phyloP scores from a whole-genome alignment of 257 asterid species.

The Verbascum thapsus region DNA sequence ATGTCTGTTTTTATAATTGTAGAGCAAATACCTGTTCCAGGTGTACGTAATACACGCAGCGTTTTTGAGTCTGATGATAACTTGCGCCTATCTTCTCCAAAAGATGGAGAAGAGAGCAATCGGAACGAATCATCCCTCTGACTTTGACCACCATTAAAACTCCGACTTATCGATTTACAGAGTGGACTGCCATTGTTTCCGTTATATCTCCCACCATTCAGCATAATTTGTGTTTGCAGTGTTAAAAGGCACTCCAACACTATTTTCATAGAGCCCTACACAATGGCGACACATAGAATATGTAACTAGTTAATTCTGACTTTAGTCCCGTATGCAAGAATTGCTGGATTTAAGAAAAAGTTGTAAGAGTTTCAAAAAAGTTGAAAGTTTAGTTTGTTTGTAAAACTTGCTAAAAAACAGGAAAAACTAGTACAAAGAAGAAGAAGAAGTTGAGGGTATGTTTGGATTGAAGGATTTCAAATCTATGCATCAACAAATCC shows the following conservation, averaged over 20 bases:
- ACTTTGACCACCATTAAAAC: constrained; percentile 31
- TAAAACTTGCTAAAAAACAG: too few relatives aligned
- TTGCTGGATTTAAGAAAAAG: too few relatives aligned
- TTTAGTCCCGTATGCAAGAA: too few relatives aligned
- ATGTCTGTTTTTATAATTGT: too few relatives aligned
- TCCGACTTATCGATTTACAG: constrained; percentile 44
- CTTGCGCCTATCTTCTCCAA: constrained; percentile 53
- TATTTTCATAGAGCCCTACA: constrained; percentile 77
- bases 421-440: too few relatives aligned
- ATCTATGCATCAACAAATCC: too few relatives aligned
- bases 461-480: too few relatives aligned
- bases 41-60: constrained; percentile 52
- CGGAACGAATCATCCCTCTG: constrained; percentile 46
- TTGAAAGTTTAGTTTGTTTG: too few relatives aligned
- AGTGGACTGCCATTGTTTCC: constrained; percentile 42
- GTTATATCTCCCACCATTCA: constrained; percentile 39
- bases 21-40: constrained; percentile 50
- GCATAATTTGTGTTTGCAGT: constrained; percentile 54
- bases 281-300: not conserved
- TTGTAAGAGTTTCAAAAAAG: too few relatives aligned
- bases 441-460: too few relatives aligned
- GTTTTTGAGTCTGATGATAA: constrained; percentile 37
- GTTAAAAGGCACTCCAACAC: constrained; percentile 78
- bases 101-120: constrained; percentile 48
- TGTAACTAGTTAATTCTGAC: not conserved